These are phyloP conservation scores for Ogataea henricii DNA, from an alignment of 805 yeast species.

Conservation along the genomic window DNA sequence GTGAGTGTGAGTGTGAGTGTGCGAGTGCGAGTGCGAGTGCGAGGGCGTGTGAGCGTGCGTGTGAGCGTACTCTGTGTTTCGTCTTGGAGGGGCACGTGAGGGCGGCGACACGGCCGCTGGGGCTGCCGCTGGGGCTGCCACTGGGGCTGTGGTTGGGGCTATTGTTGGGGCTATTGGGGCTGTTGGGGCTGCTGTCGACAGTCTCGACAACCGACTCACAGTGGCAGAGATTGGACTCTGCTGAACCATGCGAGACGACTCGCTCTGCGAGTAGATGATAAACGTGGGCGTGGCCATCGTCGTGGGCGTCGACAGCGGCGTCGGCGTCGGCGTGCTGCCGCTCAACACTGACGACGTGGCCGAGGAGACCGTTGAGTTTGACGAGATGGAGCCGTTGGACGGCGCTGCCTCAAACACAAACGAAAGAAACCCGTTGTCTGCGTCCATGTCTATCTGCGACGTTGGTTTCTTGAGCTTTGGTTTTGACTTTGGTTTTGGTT, in stretches of 20 bases:
- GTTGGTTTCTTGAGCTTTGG: neutral
- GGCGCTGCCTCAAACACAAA: constrained; percentile 28
- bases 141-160: neutral
- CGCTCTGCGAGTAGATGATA: constrained; percentile 18
- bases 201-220: constrained; percentile 22
- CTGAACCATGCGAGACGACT: constrained; percentile 11
- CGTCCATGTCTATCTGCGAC: constrained; percentile 5
- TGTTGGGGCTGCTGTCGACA: constrained; percentile 16
- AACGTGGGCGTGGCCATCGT: constrained; percentile 14
- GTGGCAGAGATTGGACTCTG: constrained; percentile 27
- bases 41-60: constrained; percentile 15
- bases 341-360: constrained; percentile 16
- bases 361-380: constrained; percentile 23
- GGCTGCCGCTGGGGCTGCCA: neutral
- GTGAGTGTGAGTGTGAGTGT: no score
- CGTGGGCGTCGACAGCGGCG: constrained; percentile 3
- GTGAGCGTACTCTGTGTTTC: neutral
- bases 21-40: no score
- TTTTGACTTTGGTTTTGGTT: neutral
- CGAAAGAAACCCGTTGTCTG: constrained; percentile 12
- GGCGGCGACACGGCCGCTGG: neutral
- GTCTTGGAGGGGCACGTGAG: neutral
- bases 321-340: constrained; percentile 12
- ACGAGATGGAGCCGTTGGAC: constrained; percentile 23
- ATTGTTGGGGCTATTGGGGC: neutral